A percentile compares a stretch with the other conserved stretches of the same genome.
Evolutionary conservation across 345 rosid species (phyloP).

Genomic region (Geranium rotundifolium): DNA sequence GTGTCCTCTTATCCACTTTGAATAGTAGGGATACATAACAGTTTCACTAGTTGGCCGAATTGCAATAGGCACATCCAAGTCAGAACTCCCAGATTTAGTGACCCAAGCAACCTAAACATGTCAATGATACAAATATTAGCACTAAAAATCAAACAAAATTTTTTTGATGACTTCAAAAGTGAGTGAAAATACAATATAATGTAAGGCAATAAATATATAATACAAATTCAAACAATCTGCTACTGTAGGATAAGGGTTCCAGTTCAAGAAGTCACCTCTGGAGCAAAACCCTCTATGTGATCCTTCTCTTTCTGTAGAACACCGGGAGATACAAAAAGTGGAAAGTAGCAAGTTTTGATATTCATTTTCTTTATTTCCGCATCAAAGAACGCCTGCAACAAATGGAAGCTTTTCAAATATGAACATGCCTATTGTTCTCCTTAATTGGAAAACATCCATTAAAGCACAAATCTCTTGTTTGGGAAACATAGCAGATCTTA

Average conservation of each 20-base stretch:
- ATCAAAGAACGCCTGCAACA: slow-evolving; percentile 70
- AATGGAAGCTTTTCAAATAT: background rate
- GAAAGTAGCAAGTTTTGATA: slow-evolving; percentile 88
- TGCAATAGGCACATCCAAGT: slow-evolving; percentile 84
- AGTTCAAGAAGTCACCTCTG: slow-evolving; percentile 53
- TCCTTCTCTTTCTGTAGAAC: slow-evolving; percentile 88
- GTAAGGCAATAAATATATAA: background rate
- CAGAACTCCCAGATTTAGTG: slow-evolving; percentile 82
- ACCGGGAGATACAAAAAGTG: slow-evolving; percentile 85
- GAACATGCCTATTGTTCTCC: background rate
- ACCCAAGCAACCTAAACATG: slow-evolving; percentile 89
- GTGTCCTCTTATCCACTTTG: slow-evolving; percentile 98
- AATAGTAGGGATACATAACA: slow-evolving; percentile 91
- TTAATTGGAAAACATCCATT: too few relatives aligned
- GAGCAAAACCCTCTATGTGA: slow-evolving; percentile 92
- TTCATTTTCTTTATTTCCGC: slow-evolving; percentile 88
- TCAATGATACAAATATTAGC: background rate
- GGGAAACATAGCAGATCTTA: background rate
- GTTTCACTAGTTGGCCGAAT: slow-evolving; percentile 99
- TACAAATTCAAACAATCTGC: background rate
- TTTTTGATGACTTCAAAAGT: too few relatives aligned
- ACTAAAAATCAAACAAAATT: background rate
- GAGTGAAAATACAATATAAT: too few relatives aligned
- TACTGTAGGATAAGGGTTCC: background rate
- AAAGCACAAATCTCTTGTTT: too few relatives aligned